Percentiles rank a stretch among this genome's conserved stretches.
These are phyloP conservation scores for Discostella stelligera DNA, from an alignment of 352 stramenopile species.

Conservation along the genomic window DNA sequence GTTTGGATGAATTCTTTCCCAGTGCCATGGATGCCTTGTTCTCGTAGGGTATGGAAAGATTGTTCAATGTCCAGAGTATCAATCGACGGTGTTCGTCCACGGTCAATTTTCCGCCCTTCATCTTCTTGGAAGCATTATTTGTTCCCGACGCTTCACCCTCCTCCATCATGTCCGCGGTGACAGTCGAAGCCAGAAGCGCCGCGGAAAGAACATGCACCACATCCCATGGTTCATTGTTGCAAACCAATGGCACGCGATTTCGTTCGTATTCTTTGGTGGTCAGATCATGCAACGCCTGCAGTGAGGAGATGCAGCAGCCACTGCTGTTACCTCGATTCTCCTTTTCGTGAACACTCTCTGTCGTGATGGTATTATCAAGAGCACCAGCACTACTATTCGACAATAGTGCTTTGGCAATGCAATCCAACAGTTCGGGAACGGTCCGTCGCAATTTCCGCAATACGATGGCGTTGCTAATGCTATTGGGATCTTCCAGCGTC, in stretches of 20 bases:
- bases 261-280: slow-evolving; percentile 42
- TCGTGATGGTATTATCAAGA: too few relatives aligned
- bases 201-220: slow-evolving; percentile 19
- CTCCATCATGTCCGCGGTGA: background rate
- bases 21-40: slow-evolving; percentile 55
- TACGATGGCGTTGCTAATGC: background rate
- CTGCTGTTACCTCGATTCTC: background rate
- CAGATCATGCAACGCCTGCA: slow-evolving; percentile 52
- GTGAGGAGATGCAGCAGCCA: slow-evolving; percentile 9
- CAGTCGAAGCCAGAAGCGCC: slow-evolving; percentile 23
- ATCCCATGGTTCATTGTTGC: background rate
- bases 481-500: background rate
- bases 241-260: slow-evolving; percentile 43
- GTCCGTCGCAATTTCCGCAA: background rate
- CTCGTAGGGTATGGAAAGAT: slow-evolving; percentile 63
- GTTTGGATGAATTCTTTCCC: slow-evolving; percentile 8
- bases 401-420: background rate
- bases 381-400: background rate
- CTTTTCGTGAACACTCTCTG: background rate
- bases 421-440: background rate
- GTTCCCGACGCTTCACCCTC: background rate
- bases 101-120: background rate
- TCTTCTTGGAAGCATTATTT: background rate
- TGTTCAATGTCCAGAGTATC: slow-evolving; percentile 60
- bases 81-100: slow-evolving; percentile 42